Evolutionary conservation across 495 filamentous ascomycete species (phyloP).

Genomic region (Penicillium bialowiezense): DNA sequence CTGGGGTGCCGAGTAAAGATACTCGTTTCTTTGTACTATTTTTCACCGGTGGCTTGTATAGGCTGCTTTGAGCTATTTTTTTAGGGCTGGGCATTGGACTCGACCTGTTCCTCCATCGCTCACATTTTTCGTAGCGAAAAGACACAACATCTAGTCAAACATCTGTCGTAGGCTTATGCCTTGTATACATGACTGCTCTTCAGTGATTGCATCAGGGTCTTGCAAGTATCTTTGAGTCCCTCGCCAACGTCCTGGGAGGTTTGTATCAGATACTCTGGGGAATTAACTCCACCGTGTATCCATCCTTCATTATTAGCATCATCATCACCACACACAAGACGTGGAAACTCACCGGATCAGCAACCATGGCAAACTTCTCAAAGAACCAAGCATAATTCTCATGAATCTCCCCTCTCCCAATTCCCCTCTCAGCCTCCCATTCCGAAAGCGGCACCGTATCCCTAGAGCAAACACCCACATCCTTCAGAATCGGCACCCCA

Average conservation of each 20-base stretch:
- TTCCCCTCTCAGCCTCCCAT: slow-evolving; percentile 35
- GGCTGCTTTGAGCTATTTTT: slow-evolving; percentile 8
- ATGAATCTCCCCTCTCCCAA: slow-evolving; percentile 36
- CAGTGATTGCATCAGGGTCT: too few species aligned
- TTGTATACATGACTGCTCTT: too few species aligned
- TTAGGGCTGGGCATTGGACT: background rate
- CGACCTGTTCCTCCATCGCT: too few species aligned
- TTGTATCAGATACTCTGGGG: slow-evolving; percentile 17
- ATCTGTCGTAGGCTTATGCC: too few species aligned
- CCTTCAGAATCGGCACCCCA: slow-evolving; percentile 37
- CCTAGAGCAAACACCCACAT: slow-evolving; percentile 28
- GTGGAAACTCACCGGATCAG: slow-evolving; percentile 42
- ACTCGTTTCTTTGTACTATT: slow-evolving; percentile 10
- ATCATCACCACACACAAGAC: background rate
- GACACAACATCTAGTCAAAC: too few species aligned
- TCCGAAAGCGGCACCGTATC: slow-evolving; percentile 31
- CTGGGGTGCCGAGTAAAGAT: slow-evolving; percentile 29
- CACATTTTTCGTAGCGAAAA: too few species aligned
- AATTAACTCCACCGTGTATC: slow-evolving; percentile 28
- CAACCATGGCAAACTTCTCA: slow-evolving; percentile 38
- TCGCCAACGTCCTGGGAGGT: too few species aligned
- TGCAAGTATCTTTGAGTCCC: too few species aligned
- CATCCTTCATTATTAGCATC: slow-evolving; percentile 16
- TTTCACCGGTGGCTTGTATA: slow-evolving; percentile 5
- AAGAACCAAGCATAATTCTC: slow-evolving; percentile 34